Base-by-base conservation (phyloP, 192 early-diverging fungal species). In the Martensiomyces pterosporus region DNA sequence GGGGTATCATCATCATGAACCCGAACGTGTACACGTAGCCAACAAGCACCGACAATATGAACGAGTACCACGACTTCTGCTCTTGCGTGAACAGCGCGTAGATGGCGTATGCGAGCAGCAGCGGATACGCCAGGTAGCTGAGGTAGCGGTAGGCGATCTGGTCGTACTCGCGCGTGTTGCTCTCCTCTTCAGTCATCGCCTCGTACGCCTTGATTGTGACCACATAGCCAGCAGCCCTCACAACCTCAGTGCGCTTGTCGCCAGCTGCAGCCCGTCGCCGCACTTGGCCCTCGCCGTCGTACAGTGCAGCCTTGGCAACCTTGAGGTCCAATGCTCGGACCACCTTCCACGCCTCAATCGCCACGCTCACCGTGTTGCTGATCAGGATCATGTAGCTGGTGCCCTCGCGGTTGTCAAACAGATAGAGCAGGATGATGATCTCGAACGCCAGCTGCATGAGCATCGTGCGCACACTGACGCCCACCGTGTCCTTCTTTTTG, bases 1-100 rank as follows among this genome's bases (percentile, higher is more conserved):
- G 90, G 15, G 92, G 92, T 0, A 85, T 85, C 88, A 92, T 89
- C 48, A 77, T 82, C 52, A 82, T 81, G 42, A 85, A 85, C 8
- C 87, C 90, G 75, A 92, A 92, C 22, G 83, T 81, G 67, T 95
- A 93, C 4, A 95, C 89, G 45, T 90, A 95, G 0, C 91, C 91
- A 10, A 95, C 92, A 26, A 92, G 60, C 4, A 90, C 92, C 22
- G 79, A 65, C 17, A 92, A 52, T 25, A 95, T 76, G 63, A 82
- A 95, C 14, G 87, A 90, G 64, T 93, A 95, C 92, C 91, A 95
- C 16, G 81, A 78, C 77, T 93, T 95, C 67, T 95, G 89, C 47
- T 85, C 78, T 60, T 95, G 75, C 61, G 92, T 92, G 12, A 84
- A 24, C 33, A 93, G 40, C 4, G 85, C 87, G 55, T 93, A 95